Evolutionary conservation across 1,139 yeast species (phyloP), one percentile per base, ranked within the genome.

Genomic region (Lizanozyma gosingica): DNA sequence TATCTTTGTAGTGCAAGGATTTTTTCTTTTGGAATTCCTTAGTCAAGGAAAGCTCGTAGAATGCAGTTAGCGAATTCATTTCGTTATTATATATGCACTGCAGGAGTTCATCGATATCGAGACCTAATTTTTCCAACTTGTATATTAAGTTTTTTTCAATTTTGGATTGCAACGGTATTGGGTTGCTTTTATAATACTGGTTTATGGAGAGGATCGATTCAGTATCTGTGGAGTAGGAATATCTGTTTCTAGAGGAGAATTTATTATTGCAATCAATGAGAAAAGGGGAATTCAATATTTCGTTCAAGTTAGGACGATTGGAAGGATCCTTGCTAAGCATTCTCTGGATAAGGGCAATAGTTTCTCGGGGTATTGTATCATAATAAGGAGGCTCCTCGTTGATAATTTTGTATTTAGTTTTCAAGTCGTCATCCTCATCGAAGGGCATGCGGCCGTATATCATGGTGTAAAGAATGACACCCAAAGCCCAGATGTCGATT

Each of bases 401-500:
- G 4, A 86, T 62, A 38, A 92, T 83, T 48, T 73, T 76, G 50
- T 63, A 61, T 47, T 76, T 76, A 0, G 90, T 81, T 38, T 65
- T 74, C 36, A 71, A 56, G 48, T 78, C 83, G 33, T 78, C 78
- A 39, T 88, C 96, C 49, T 83, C 92, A 52, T 82, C 88, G 62
- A 90, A 92, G 1, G 98, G 98, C 83, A 92, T 80, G 46, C 78
- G 78, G 0, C 97, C 97, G 43, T 83, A 79, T 1, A 87, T 56
- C 74, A 92, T 71, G 0, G 97, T 87, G 57, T 82, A 92, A n/a
- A 92, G 62, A n/a, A 92, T 88, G 6, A 92, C 78, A 0, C 98
- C 98, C 44, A 92, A 63, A 0, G 97, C 80, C 98, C 98, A 92
- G 2, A 85, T 78, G 57, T 92, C 98, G 4, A 82, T 73, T 43